A percentile compares a stretch with the other conserved stretches of the same genome.
Evolutionary conservation across 352 stramenopile genomes (phyloP).

Genomic region (Phytopythium cucurbitacearum): DNA sequence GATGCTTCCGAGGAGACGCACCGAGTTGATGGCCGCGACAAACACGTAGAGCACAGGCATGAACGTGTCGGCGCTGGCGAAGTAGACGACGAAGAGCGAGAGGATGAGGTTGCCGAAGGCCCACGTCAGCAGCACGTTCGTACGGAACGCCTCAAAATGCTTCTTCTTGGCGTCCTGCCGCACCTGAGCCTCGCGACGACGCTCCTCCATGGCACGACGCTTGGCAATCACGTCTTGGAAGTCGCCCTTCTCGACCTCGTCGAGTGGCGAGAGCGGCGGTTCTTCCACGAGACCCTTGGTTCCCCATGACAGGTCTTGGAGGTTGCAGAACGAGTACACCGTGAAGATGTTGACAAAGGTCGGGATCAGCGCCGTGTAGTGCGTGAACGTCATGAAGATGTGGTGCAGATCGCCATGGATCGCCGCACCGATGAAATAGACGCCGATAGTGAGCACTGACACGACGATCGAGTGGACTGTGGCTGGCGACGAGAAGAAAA

Average conservation of each 20-base stretch:
- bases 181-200: constrained; percentile 47
- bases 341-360: constrained; percentile 89
- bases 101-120: constrained; percentile 82
- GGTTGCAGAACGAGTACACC: constrained; percentile 89
- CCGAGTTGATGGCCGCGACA: constrained; percentile 66
- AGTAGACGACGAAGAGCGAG: constrained; percentile 67
- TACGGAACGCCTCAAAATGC: constrained; percentile 80
- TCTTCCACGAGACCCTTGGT: constrained; percentile 71
- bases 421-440: constrained; percentile 82
- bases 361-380: constrained; percentile 84
- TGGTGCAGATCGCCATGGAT: constrained; percentile 79
- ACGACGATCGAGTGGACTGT: constrained; percentile 52
- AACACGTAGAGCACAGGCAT: constrained; percentile 71
- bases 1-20: constrained; percentile 57
- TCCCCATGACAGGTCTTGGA: constrained; percentile 86
- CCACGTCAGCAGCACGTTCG: constrained; percentile 78
- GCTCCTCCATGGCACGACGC: constrained; percentile 65
- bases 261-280: constrained; percentile 28
- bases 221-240: constrained; percentile 85
- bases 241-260: constrained; percentile 72
- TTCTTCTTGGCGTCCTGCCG: constrained; percentile 67
- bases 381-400: constrained; percentile 83
- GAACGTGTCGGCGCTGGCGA: constrained; percentile 47
- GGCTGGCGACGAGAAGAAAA: constrained; percentile 67
- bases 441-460: constrained; percentile 62